Evolutionary conservation across 176 grass and related monocot species (phyloP), one percentile per base, ranked within the genome.

Genomic region (Rhynchospora tenuis): DNA sequence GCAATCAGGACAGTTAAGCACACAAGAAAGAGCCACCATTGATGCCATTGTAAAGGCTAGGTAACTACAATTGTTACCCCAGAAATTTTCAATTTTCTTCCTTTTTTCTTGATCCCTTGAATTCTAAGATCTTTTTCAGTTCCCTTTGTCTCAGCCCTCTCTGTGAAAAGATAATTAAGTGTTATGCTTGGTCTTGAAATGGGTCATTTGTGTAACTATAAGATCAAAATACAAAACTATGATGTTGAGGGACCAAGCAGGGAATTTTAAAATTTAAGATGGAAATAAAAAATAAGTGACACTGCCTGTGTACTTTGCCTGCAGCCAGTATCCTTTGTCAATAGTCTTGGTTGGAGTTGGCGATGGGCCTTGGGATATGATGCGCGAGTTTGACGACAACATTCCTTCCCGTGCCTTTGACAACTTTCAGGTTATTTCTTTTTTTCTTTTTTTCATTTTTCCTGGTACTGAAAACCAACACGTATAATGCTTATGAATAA

Each of bases 351-450:
- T 98, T 20, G 93, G 96, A 65, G 96, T 98, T 78, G 96, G 96
- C 84, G 96, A 98, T 77, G 96, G 96, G 64, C 96, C 96, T 27
- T 98, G 96, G 96, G 96, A 98, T 56, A 98, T 98, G 93, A 98
- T 98, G 96, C 96, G 76, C 64, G 85, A 95, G 80, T 98, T 98
- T 88, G 96, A 98, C 60, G 96, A 98, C 64, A 98, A 98, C 68
- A 98, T 98, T 87, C 96, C 96, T 57, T 79, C 89, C 59, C 96
- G 96, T 29, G 87, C 96, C 77, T 98, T 98, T 70, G 96, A 98
- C 80, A 98, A 98, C 82, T 98, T 98, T 84, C 96, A 98, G 91
- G 96, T 98, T 66, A 85, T 54, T 38, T 5, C 72, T 50, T 15
- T 45, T 55, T 23, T 86, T 54, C 27, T 5, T 81, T 50, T 15